Conservation (phyloP, 2,329 filamentous ascomycete species). For the Fusarium chlamydosporum region DNA sequence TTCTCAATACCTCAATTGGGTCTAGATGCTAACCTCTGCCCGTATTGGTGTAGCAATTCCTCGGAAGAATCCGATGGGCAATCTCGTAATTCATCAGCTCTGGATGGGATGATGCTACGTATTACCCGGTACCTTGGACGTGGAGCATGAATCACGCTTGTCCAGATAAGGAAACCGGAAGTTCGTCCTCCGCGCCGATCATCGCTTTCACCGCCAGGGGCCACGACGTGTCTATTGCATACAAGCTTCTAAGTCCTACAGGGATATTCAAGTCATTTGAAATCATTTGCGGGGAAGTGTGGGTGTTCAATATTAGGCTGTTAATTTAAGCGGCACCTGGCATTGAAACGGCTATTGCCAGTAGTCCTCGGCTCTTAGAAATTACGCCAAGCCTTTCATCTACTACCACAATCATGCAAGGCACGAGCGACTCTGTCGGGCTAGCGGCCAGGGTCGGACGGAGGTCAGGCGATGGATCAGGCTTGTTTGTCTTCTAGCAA, state of each 20-base stretch:
- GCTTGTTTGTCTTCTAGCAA: not conserved
- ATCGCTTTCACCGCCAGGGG: constrained; percentile 10
- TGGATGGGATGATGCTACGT: no score
- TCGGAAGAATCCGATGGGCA: not conserved
- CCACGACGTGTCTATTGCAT: not conserved
- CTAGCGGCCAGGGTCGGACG: no score
- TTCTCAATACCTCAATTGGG: no score
- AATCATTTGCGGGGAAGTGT: constrained; percentile 8
- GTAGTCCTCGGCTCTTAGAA: not conserved
- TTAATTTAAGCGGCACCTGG: constrained; percentile 8
- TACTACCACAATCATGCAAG: not conserved
- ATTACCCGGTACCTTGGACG: not conserved
- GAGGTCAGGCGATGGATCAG: not conserved
- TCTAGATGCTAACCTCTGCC: no score
- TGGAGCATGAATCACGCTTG: not conserved
- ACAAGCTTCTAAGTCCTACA: not conserved
- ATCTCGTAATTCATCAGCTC: no score
- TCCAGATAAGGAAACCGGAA: constrained; percentile 5
- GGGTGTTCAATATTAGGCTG: constrained; percentile 13
- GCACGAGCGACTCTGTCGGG: not conserved
- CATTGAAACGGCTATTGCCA: not conserved
- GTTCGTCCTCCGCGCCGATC: not conserved
- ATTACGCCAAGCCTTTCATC: not conserved
- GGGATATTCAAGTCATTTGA: not conserved
- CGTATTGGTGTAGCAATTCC: no score